These are phyloP conservation scores for Wickerhamomyces hampshirensis DNA, from an alignment of 805 yeast species.

Conservation along the genomic window DNA sequence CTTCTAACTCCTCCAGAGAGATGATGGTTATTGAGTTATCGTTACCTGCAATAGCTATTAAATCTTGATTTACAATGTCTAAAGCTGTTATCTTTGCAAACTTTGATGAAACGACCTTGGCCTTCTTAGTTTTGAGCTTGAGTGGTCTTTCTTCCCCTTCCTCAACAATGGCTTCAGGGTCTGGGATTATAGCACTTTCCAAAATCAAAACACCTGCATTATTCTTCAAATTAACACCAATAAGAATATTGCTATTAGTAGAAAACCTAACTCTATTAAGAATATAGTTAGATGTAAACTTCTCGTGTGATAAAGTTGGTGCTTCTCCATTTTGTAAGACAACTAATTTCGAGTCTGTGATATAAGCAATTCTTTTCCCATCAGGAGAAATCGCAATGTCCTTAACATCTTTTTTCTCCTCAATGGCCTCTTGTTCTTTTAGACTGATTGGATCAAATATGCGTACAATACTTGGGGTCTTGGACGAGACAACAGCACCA, in stretches of 20 bases:
- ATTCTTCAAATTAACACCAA: constrained; percentile 40
- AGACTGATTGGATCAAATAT: constrained; percentile 54
- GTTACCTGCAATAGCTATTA: constrained; percentile 40
- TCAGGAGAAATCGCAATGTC: constrained; percentile 67
- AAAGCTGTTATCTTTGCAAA: constrained; percentile 54
- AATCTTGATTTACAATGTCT: constrained; percentile 34
- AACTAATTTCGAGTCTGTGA: constrained; percentile 48
- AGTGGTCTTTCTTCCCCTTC: constrained; percentile 7
- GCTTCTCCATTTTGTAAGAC: constrained; percentile 11
- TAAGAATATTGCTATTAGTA: constrained; percentile 30
- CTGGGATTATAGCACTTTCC: constrained; percentile 19
- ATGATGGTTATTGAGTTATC: constrained; percentile 64
- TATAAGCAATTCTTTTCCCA: constrained; percentile 59
- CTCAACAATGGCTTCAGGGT: constrained; percentile 2
- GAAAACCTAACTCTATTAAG: constrained; percentile 41
- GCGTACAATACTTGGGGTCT: constrained; percentile 49
- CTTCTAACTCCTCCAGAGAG: constrained; percentile 45
- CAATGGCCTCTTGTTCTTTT: constrained; percentile 46
- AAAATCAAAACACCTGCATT: constrained; percentile 36
- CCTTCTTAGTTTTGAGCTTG: constrained; percentile 30
- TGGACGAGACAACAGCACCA: constrained; percentile 67
- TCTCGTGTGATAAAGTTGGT: constrained; percentile 10
- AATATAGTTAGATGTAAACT: constrained; percentile 19
- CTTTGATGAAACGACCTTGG: constrained; percentile 38
- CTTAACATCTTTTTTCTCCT: constrained; percentile 42